Evolutionary conservation across 2,329 filamentous ascomycete genomes (phyloP), one percentile per base, ranked within the genome.

Genomic region (Aureobasidium musti): DNA sequence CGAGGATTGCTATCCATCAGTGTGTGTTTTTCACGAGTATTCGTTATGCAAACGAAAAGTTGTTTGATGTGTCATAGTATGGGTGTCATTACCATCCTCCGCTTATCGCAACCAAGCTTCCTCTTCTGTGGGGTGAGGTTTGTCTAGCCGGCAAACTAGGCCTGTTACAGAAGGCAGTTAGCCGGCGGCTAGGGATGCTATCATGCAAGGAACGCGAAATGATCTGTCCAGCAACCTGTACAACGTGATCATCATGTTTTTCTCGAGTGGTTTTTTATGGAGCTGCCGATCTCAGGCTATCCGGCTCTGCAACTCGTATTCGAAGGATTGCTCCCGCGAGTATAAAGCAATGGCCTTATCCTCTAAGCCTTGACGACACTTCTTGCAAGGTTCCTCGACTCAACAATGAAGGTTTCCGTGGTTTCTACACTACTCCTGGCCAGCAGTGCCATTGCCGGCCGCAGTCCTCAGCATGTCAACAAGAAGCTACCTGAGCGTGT

Each of bases 391-490:
- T 26, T 50, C 41, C 45, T 41, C 21, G 45, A 45, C 45, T 10
- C 45, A 17, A 52, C 23, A 5, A 64, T 64, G 61, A 64, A 64
- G 49, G 26, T 45, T 5, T 64, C 61, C 19, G 19, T 52, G 23
- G 5, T 66, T n/a, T 30, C 61, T 60, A 30, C 61, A 23, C 30
- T 68, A 49, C 56, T 69, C 19, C 41, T 57, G 45, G 57, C 54
- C n/a, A 50, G 54, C 7, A 50, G 50, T 39, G 52, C 41, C 21
- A 39, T 64, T 43, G 57, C 66, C 13, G 66, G 68, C 13, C 45
- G 71, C 23, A 74, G 70, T 41, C 67, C 71, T 19, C 54, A 70
- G 26, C 72, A 73, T 68, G 72, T 70, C 17, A 71, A 70, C 66
- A 73, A 73, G 67, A 66, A 69, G 57, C 63, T 69, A 13, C 68